Evolutionary conservation across 2,329 filamentous ascomycete species (phyloP).

Genomic region (Colletotrichum cuscutae): DNA sequence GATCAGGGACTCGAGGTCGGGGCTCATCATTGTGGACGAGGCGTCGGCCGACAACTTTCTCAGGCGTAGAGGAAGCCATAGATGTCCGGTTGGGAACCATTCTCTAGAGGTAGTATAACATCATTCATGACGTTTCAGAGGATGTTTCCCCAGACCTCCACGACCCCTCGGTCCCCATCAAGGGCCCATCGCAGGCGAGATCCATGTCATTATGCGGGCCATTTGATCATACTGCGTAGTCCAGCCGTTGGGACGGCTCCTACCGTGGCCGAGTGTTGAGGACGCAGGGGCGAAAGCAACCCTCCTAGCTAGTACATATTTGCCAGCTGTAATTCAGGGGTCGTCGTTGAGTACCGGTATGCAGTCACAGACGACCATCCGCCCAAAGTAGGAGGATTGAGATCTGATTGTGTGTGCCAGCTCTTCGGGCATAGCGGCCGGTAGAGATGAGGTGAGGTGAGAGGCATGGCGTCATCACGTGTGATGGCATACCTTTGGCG

Average conservation of each 20-base stretch:
- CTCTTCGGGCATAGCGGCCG: conserved; percentile 21
- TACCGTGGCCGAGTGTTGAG: conserved; percentile 3
- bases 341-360: conserved; percentile 9
- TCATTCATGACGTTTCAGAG: conserved; percentile 30
- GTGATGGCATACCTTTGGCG: conserved; percentile 16
- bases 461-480: conserved; percentile 36
- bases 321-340: conserved; percentile 3
- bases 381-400: not conserved
- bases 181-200: conserved; percentile 8
- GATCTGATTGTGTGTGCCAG: conserved; percentile 5
- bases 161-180: not conserved
- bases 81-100: not conserved
- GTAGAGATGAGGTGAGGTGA: conserved; percentile 20
- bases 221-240: conserved; percentile 8
- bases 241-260: conserved; percentile 1
- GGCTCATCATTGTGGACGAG: not conserved
- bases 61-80: not conserved
- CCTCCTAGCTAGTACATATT: not conserved
- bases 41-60: not conserved
- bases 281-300: conserved; percentile 11
- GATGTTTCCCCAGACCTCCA: conserved; percentile 8
- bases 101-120: not conserved
- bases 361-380: conserved; percentile 17
- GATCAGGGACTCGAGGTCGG: not conserved
- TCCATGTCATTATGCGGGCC: conserved; percentile 24